Conservation (phyloP, 2,329 filamentous ascomycete species). For the Aspergillus clavatus region DNA sequence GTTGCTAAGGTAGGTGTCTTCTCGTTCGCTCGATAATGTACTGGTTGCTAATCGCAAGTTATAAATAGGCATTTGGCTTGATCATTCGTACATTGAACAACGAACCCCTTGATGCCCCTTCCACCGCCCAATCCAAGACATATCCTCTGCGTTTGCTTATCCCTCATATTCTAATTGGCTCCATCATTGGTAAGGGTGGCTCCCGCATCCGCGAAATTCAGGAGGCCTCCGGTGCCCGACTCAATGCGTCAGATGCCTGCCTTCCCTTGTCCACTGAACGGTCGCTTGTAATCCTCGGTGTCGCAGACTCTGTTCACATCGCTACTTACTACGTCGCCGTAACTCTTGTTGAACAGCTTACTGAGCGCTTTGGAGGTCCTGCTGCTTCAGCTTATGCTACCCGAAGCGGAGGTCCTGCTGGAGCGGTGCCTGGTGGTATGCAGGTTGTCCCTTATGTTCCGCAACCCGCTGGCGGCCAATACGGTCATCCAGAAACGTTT, state of each 20-base stretch:
- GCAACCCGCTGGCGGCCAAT: conserved; percentile 86
- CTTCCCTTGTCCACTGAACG: conserved; percentile 92
- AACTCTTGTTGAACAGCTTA: conserved; percentile 95
- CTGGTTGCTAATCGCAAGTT: conserved; percentile 13
- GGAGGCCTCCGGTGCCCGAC: conserved; percentile 89
- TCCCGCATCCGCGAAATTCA: conserved; percentile 97
- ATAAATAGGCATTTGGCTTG: conserved; percentile 79
- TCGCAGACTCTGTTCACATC: conserved; percentile 97
- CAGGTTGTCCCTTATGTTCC: conserved; percentile 98
- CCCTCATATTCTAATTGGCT: conserved; percentile 94
- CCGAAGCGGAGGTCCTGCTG: conserved; percentile 85
- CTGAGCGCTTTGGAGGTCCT: conserved; percentile 91
- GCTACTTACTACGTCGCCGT: conserved; percentile 98
- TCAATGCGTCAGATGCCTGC: conserved; percentile 94
- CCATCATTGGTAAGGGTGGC: conserved; percentile 96
- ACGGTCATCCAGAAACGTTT: conserved; percentile 82
- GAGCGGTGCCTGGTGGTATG: conserved; percentile 93
- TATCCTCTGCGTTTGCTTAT: conserved; percentile 94
- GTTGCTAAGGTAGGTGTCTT: conserved; percentile 74
- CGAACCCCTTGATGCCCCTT: conserved; percentile 81
- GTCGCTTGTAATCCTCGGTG: conserved; percentile 95
- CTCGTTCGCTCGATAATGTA: conserved; percentile 13
- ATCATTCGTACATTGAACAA: conserved; percentile 99
- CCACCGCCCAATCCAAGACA: conserved; percentile 90
- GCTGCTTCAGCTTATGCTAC: conserved; percentile 97